Conservation (phyloP, 208 protist genomes). For the Trypanosoma avium region DNA sequence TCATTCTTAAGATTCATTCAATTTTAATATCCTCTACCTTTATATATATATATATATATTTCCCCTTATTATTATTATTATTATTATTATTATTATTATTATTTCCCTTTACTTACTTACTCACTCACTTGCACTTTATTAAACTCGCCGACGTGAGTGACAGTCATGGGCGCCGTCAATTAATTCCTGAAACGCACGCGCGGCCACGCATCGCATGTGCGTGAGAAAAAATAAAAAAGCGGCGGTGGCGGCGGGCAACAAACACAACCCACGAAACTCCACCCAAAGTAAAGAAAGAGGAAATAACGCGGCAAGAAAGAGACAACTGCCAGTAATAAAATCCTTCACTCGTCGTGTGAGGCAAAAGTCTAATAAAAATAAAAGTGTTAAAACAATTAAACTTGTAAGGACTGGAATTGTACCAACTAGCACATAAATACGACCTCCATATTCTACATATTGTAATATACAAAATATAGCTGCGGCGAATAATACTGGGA, state of each 20-base stretch:
- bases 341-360: constrained; percentile 48
- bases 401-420: constrained; percentile 56
- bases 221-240: constrained; percentile 59
- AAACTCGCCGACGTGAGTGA: background rate
- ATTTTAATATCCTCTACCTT: too few species aligned
- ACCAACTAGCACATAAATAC: constrained; percentile 58
- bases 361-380: constrained; percentile 71
- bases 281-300: constrained; percentile 53
- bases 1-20: too few species aligned
- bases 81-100: too few species aligned
- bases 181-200: constrained; percentile 44
- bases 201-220: constrained; percentile 48
- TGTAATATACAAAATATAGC: constrained; percentile 65
- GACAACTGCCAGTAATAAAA: constrained; percentile 49
- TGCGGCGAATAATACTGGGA: constrained; percentile 60
- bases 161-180: constrained; percentile 21
- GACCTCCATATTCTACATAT: constrained; percentile 65
- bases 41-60: too few species aligned
- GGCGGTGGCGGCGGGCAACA: constrained; percentile 54
- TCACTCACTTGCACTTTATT: background rate
- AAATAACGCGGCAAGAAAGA: constrained; percentile 59
- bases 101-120: background rate
- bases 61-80: too few species aligned
- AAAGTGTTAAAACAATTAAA: constrained; percentile 50
- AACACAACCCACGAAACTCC: constrained; percentile 60